Evolutionary conservation across 306 rosid species (phyloP).

Genomic region (Calophaca sinica): DNA sequence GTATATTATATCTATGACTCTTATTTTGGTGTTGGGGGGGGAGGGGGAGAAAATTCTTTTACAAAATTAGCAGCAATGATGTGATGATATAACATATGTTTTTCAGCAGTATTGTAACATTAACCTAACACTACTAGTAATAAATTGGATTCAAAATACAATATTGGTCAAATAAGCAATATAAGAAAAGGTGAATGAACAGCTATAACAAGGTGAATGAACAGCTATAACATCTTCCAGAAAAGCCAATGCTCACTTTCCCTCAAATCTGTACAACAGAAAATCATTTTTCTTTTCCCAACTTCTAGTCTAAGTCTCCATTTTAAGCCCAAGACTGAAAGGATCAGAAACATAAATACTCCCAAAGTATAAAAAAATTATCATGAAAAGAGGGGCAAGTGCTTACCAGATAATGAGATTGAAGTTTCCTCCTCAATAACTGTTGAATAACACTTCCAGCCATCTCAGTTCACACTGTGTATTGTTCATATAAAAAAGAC

Average conservation of each 20-base stretch:
- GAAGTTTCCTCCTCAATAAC: conserved; percentile 77
- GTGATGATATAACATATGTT: background rate
- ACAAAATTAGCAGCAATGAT: background rate
- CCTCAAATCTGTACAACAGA: background rate
- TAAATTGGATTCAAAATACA: background rate
- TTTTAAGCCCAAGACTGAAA: background rate
- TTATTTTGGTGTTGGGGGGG: background rate
- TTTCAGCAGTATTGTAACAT: conserved; percentile 5
- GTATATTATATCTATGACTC: background rate
- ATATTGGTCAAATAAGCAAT: background rate
- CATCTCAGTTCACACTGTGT: conserved; percentile 64
- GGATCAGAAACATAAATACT: conserved; percentile 9
- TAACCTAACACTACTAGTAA: background rate
- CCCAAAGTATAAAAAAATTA: conserved; percentile 26
- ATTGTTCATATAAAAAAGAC: conserved; percentile 35
- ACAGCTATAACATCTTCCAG: background rate
- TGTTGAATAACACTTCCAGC: conserved; percentile 86
- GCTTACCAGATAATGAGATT: conserved; percentile 67
- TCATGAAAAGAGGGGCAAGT: conserved; percentile 12
- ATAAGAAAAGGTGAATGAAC: background rate
- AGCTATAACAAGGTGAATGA: background rate
- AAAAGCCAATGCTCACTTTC: background rate
- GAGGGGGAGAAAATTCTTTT: conserved; percentile 4
- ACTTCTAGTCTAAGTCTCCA: background rate
- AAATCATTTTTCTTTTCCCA: background rate